Evolutionary conservation across 2,329 filamentous ascomycete genomes (phyloP).

Genomic region (Penicillium sp.): DNA sequence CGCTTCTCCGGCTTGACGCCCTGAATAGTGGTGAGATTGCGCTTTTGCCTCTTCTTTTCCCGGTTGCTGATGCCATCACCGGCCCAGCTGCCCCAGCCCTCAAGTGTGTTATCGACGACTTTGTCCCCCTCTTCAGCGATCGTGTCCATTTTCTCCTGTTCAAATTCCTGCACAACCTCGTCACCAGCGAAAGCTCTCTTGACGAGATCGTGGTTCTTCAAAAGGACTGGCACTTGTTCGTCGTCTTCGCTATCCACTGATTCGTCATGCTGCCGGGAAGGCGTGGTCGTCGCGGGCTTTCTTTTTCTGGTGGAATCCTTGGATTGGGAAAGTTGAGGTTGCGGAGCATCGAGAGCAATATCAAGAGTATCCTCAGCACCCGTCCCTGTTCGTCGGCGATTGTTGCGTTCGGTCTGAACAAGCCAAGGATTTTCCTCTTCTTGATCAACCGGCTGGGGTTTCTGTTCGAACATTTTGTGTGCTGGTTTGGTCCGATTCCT

Average conservation of each 20-base stretch:
- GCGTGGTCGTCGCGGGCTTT: constrained; percentile 17
- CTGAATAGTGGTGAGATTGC: constrained; percentile 45
- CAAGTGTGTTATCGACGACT: constrained; percentile 73
- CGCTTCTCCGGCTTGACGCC: constrained; percentile 71
- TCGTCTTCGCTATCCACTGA: constrained; percentile 39
- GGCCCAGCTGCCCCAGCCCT: constrained; percentile 90
- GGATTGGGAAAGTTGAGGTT: constrained; percentile 10
- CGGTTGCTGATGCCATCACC: constrained; percentile 73
- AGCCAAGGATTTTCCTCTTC: constrained; percentile 37
- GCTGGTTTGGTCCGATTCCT: constrained; percentile 16
- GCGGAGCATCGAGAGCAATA: constrained; percentile 25
- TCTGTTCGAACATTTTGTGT: constrained; percentile 9
- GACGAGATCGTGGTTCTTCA: constrained; percentile 60
- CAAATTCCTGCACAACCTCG: constrained; percentile 75
- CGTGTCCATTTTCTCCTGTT: constrained; percentile 67
- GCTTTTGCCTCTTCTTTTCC: constrained; percentile 56
- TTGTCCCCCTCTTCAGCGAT: constrained; percentile 76
- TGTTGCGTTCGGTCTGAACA: constrained; percentile 30
- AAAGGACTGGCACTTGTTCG: constrained; percentile 36
- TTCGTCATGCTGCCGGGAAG: constrained; percentile 31
- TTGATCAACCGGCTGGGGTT: constrained; percentile 13
- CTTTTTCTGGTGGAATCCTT: constrained; percentile 17
- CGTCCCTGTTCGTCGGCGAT: constrained; percentile 24
- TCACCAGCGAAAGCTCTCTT: constrained; percentile 81
- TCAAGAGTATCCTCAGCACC: constrained; percentile 29